Evolutionary conservation across 257 asterid genomes (phyloP).

Genomic region (Solanum infundibuliforme): DNA sequence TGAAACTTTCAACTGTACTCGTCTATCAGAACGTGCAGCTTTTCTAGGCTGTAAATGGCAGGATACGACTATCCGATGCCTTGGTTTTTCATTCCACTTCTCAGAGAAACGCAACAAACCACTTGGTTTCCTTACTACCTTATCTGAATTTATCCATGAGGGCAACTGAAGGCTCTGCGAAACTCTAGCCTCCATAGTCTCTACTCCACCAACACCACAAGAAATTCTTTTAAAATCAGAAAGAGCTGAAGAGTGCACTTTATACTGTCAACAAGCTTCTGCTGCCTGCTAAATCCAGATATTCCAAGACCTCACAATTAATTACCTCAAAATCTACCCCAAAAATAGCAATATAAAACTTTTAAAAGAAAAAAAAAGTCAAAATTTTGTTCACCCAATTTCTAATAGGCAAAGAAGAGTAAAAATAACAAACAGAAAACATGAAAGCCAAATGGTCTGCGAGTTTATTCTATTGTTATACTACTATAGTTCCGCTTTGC

Average conservation of each 20-base stretch:
- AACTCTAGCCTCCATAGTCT: constrained; percentile 48
- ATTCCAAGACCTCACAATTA: not conserved
- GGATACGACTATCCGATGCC: constrained; percentile 18
- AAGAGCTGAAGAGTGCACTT: not conserved
- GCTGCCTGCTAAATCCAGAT: not conserved
- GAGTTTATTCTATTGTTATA: constrained; percentile 85
- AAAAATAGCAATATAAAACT: not conserved
- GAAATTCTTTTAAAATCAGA: not conserved
- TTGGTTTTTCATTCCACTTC: constrained; percentile 13
- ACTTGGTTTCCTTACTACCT: constrained; percentile 21
- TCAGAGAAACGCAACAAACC: constrained; percentile 28
- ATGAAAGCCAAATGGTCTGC: constrained; percentile 44
- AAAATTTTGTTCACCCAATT: not conserved
- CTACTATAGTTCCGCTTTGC: constrained; percentile 63
- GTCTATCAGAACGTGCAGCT: constrained; percentile 7
- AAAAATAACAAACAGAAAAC: not conserved
- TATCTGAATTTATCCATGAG: constrained; percentile 23
- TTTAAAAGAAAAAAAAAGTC: not conserved
- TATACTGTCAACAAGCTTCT: not conserved
- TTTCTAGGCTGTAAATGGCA: constrained; percentile 18
- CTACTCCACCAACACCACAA: not conserved
- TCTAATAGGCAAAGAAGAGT: not conserved
- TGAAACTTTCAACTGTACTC: constrained; percentile 33
- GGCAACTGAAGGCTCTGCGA: constrained; percentile 32
- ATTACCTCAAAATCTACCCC: not conserved